These are phyloP conservation scores for Globisporangium abappressorium DNA, from an alignment of 352 stramenopile species.

Conservation along the genomic window DNA sequence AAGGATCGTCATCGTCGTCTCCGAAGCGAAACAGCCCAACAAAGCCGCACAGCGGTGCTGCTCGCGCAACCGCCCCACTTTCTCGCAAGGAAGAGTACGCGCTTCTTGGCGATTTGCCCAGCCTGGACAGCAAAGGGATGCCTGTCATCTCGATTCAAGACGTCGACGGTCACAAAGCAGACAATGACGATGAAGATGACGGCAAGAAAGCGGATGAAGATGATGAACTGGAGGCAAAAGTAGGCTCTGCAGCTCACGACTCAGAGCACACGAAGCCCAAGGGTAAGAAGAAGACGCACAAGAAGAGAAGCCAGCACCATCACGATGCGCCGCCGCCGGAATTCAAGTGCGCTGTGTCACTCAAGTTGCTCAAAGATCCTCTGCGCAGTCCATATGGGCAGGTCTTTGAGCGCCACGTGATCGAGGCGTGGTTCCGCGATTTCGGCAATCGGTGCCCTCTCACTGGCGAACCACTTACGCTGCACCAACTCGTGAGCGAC, in stretches of 20 bases:
- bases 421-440: slow-evolving; percentile 79
- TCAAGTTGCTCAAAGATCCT: slow-evolving; percentile 65
- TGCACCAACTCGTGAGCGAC: slow-evolving; percentile 47
- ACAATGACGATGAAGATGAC: slow-evolving; percentile 27
- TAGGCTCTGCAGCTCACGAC: background rate
- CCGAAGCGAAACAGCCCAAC: slow-evolving; percentile 31
- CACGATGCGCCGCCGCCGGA: slow-evolving; percentile 34
- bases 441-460: slow-evolving; percentile 82
- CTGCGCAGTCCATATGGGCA: slow-evolving; percentile 74
- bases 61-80: slow-evolving; percentile 23
- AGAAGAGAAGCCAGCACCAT: slow-evolving; percentile 28
- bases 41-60: slow-evolving; percentile 22
- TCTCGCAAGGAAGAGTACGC: slow-evolving; percentile 82
- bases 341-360: slow-evolving; percentile 76
- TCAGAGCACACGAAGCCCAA: slow-evolving; percentile 19
- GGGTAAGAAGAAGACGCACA: slow-evolving; percentile 45
- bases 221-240: slow-evolving; percentile 25
- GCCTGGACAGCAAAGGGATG: slow-evolving; percentile 29
- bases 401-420: slow-evolving; percentile 71
- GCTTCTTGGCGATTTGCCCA: slow-evolving; percentile 71
- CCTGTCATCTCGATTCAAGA: slow-evolving; percentile 63
- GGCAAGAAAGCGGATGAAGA: slow-evolving; percentile 25
- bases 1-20: background rate
- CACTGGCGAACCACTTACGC: slow-evolving; percentile 61
- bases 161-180: slow-evolving; percentile 21